These are phyloP conservation scores for Mycena epipterygia DNA, from an alignment of 768 basidiomycete genomes.

Conservation along the genomic window DNA sequence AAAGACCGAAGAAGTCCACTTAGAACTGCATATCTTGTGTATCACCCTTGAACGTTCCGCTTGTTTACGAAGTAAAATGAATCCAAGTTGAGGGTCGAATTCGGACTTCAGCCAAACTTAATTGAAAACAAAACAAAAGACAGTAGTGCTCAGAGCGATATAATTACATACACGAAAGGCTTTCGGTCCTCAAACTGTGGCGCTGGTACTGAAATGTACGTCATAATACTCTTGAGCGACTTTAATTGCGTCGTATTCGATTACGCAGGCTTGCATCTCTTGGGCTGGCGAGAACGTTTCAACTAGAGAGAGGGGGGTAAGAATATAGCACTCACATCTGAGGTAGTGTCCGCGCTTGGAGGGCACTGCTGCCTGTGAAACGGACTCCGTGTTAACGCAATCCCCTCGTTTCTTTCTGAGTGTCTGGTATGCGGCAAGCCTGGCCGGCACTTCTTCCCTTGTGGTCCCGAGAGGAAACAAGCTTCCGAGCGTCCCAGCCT, in stretches of 20 bases:
- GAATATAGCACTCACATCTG: conserved; percentile 14
- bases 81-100: too few species aligned
- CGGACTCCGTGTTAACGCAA: conserved; percentile 21
- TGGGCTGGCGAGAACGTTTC: not conserved
- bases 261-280: conserved; percentile 12
- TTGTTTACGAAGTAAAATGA: too few species aligned
- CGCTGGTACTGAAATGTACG: not conserved
- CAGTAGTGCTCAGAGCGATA: too few species aligned
- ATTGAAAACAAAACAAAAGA: too few species aligned
- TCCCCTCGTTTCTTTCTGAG: conserved; percentile 31
- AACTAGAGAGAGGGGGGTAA: not conserved
- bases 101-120: too few species aligned
- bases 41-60: too few species aligned
- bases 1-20: not conserved
- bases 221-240: conserved; percentile 18
- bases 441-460: conserved; percentile 11
- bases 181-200: not conserved
- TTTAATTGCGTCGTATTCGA: conserved; percentile 18
- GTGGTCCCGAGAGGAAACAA: conserved; percentile 22
- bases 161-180: too few species aligned
- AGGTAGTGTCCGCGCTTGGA: conserved; percentile 16
- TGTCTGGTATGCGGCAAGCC: conserved; percentile 26
- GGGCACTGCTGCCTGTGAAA: conserved; percentile 13
- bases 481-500: conserved; percentile 21
- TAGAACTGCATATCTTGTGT: too few species aligned